Evolutionary conservation across 116 monocot genomes (phyloP).

Genomic region (Iris pallida): DNA sequence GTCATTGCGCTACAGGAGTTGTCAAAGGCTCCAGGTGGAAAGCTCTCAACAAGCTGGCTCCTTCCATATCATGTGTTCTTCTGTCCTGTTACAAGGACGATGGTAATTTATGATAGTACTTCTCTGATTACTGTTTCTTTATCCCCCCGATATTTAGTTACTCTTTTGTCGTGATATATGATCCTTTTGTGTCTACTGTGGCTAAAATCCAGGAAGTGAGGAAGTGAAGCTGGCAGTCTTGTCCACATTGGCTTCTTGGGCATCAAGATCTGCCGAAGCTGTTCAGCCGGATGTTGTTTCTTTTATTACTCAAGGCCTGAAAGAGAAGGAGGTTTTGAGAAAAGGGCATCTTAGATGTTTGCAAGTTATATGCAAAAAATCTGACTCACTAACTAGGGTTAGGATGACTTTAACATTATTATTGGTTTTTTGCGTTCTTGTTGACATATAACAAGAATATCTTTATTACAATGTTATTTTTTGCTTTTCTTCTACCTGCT

Average conservation of each 20-base stretch:
- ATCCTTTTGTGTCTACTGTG: neutral
- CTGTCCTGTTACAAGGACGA: constrained; percentile 80
- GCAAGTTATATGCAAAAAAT: constrained; percentile 58
- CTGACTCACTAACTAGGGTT: constrained; percentile 56
- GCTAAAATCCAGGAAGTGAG: constrained; percentile 64
- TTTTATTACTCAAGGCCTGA: constrained; percentile 75
- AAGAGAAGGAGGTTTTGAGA: constrained; percentile 78
- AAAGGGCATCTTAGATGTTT: constrained; percentile 81
- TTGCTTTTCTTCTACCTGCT: neutral
- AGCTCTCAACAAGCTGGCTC: constrained; percentile 54
- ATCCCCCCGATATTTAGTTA: neutral
- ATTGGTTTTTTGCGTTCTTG: too few species aligned
- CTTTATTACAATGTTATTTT: neutral
- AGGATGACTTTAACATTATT: constrained; percentile 8
- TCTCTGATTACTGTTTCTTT: neutral
- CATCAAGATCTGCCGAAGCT: constrained; percentile 48
- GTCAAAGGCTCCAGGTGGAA: constrained; percentile 62
- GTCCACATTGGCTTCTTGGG: constrained; percentile 79
- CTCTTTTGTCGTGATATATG: neutral
- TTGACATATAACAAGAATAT: neutral
- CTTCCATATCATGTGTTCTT: constrained; percentile 54
- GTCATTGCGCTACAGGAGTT: constrained; percentile 72
- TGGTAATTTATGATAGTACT: constrained; percentile 30
- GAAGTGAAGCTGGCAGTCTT: constrained; percentile 87
- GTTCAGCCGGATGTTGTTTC: constrained; percentile 67